These are phyloP conservation scores for Amanita pseudoporphyria DNA, from an alignment of 768 basidiomycete genomes.

Conservation along the genomic window DNA sequence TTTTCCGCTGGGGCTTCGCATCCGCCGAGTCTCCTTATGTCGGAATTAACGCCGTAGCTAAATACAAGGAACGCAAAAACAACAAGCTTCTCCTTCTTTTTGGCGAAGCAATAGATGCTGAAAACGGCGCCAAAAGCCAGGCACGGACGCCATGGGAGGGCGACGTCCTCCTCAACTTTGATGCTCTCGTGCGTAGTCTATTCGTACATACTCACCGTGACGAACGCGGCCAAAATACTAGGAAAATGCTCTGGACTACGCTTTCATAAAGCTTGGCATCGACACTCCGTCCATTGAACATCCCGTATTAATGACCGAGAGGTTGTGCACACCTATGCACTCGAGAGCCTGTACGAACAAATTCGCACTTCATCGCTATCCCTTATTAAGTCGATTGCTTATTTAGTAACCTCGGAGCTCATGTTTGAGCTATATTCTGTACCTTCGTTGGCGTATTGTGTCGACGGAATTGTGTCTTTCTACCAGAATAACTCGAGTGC, in stretches of 20 bases:
- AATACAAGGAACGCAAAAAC: slow-evolving; percentile 83
- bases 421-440: slow-evolving; percentile 91
- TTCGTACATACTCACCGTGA: background rate
- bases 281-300: slow-evolving; percentile 70
- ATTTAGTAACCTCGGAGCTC: slow-evolving; percentile 84
- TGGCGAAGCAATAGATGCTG: slow-evolving; percentile 79
- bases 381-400: background rate
- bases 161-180: slow-evolving; percentile 85
- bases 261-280: slow-evolving; percentile 81
- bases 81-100: slow-evolving; percentile 81
- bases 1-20: slow-evolving; percentile 77
- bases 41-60: slow-evolving; percentile 66
- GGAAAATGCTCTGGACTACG: slow-evolving; percentile 94
- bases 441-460: slow-evolving; percentile 77
- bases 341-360: slow-evolving; percentile 67
- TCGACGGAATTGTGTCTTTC: slow-evolving; percentile 91
- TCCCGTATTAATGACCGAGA: slow-evolving; percentile 90
- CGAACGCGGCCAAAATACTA: slow-evolving; percentile 22
- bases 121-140: slow-evolving; percentile 74
- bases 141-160: slow-evolving; percentile 87
- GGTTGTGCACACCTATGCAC: slow-evolving; percentile 80
- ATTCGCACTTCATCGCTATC: slow-evolving; percentile 3
- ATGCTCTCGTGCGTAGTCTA: slow-evolving; percentile 68
- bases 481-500: slow-evolving; percentile 62
- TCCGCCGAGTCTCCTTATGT: slow-evolving; percentile 46